Conservation (phyloP, 2,329 filamentous ascomycete species). For the Monilinia vaccinii-corymbosi region DNA sequence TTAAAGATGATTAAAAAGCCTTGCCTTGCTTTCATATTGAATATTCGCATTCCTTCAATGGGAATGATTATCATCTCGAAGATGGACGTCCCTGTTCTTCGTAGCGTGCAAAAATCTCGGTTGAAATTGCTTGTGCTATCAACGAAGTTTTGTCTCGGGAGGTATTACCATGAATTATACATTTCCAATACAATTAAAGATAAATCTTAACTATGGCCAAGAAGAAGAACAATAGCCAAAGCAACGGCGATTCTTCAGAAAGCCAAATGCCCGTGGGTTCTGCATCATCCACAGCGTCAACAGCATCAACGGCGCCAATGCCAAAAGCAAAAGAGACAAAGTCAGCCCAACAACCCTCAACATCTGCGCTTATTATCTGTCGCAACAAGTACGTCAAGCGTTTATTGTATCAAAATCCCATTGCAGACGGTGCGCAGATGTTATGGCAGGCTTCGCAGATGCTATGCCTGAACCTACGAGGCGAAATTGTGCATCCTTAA, state of each 20-base stretch:
- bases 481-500: not conserved
- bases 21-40: not conserved
- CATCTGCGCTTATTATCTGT: conserved; percentile 49
- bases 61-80: not conserved
- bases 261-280: conserved; percentile 15
- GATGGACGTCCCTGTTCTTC: conserved; percentile 2
- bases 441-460: conserved; percentile 1
- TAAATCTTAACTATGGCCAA: conserved; percentile 34
- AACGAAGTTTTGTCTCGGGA: conserved; percentile 8
- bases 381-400: conserved; percentile 54
- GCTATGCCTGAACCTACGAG: not conserved
- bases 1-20: not conserved
- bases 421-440: not conserved
- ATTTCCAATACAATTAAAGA: not conserved
- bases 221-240: conserved; percentile 38
- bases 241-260: conserved; percentile 24
- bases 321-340: conserved; percentile 25
- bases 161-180: conserved; percentile 6
- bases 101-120: conserved; percentile 12
- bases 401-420: not conserved
- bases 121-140: conserved; percentile 12
- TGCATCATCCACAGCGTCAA: conserved; percentile 14
- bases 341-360: conserved; percentile 30
- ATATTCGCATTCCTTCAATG: not conserved
- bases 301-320: conserved; percentile 15